Evolutionary conservation across 495 filamentous ascomycete genomes (phyloP).

Genomic region (Hapsidospora chrysogenum): DNA sequence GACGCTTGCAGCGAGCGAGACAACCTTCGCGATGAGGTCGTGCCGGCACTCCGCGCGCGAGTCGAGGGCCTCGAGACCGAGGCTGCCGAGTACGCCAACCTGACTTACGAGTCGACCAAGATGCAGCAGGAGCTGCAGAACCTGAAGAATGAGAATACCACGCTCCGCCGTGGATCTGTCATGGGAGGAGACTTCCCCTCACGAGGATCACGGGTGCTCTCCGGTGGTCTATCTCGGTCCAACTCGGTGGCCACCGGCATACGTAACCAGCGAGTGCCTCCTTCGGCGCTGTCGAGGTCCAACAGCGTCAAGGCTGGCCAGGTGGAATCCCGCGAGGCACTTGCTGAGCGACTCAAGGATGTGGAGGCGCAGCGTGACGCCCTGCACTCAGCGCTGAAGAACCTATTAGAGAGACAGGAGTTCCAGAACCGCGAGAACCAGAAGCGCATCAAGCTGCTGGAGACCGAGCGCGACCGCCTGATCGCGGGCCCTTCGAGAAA

Average conservation of each 20-base stretch:
- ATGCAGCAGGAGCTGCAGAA: conserved; percentile 67
- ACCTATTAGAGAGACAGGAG: conserved; percentile 73
- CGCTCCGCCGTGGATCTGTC: conserved; percentile 12
- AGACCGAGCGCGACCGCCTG: conserved; percentile 62
- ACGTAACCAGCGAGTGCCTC: conserved; percentile 12
- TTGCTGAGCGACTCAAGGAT: conserved; percentile 75
- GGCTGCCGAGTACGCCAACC: conserved; percentile 44
- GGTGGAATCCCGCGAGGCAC: conserved; percentile 47
- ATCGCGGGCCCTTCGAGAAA: conserved; percentile 51
- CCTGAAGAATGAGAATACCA: conserved; percentile 48
- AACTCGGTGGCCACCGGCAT: conserved; percentile 22
- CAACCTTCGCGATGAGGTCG: conserved; percentile 73
- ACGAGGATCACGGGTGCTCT: conserved; percentile 5
- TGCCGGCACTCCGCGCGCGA: conserved; percentile 52
- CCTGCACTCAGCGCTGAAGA: conserved; percentile 68
- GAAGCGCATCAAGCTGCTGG: conserved; percentile 57
- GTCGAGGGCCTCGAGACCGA: conserved; percentile 66
- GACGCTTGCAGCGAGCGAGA: conserved; percentile 77
- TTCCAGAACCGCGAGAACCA: conserved; percentile 64
- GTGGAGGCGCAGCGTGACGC: conserved; percentile 88
- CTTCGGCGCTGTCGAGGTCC: conserved; percentile 34
- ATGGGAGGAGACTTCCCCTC: conserved; percentile 9
- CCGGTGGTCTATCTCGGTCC: conserved; percentile 21
- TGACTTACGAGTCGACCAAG: conserved; percentile 57
- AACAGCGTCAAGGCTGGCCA: conserved; percentile 33